Conservation (phyloP, 305 asterid genomes). For the Fraxinus velutina region DNA sequence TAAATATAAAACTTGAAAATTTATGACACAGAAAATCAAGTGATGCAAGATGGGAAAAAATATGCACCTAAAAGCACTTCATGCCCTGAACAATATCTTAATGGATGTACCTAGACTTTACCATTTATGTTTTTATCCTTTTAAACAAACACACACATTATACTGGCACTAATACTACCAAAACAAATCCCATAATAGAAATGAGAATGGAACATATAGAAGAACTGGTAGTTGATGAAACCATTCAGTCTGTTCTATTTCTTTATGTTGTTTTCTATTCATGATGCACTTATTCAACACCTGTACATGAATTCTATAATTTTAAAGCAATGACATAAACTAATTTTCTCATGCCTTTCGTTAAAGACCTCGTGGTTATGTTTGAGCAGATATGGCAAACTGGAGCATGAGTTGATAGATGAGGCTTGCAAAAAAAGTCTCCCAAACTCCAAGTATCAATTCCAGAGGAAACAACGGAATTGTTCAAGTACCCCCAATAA, state of each 20-base stretch:
- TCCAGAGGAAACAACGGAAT: constrained; percentile 35
- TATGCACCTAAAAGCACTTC: not conserved
- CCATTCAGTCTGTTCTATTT: constrained; percentile 1
- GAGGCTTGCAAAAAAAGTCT: constrained; percentile 46
- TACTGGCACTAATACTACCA: constrained; percentile 10
- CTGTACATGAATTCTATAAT: constrained; percentile 34
- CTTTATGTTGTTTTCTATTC: constrained; percentile 16
- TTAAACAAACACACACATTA: not conserved
- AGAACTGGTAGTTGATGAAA: not conserved
- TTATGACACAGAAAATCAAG: constrained; percentile 11
- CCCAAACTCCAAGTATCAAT: constrained; percentile 41
- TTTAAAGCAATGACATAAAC: constrained; percentile 33
- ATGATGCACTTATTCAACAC: constrained; percentile 17
- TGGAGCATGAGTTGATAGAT: constrained; percentile 40
- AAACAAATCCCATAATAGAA: constrained; percentile 10
- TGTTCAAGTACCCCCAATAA: constrained; percentile 38
- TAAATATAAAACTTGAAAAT: constrained; percentile 11
- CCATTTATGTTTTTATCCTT: constrained; percentile 15
- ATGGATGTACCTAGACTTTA: not conserved
- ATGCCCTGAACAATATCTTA: not conserved
- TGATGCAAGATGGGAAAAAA: constrained; percentile 16
- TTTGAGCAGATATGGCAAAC: constrained; percentile 42
- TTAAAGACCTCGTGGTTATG: constrained; percentile 39
- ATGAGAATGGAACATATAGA: constrained; percentile 16
- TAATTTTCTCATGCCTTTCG: constrained; percentile 29